These are phyloP conservation scores for Paramyrothecium sp. DNA, from an alignment of 2,329 filamentous ascomycete species.

Conservation along the genomic window DNA sequence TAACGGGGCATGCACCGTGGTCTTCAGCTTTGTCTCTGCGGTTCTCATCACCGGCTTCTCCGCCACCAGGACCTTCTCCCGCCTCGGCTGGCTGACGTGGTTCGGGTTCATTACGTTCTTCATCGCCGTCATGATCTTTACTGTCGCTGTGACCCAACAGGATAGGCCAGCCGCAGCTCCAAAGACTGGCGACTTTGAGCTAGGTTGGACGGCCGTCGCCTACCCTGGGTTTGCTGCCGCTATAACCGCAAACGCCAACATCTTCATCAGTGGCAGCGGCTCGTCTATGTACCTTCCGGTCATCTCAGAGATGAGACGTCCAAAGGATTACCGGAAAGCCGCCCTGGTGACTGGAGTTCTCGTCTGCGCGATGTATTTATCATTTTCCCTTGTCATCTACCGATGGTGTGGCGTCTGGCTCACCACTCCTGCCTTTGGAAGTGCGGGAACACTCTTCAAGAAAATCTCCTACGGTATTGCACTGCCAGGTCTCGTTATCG, in stretches of 20 bases:
- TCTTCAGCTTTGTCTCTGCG: conserved; percentile 21
- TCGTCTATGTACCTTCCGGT: conserved; percentile 31
- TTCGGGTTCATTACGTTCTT: conserved; percentile 52
- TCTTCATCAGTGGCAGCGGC: conserved; percentile 54
- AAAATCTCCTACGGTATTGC: conserved; percentile 21
- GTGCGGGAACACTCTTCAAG: conserved; percentile 15
- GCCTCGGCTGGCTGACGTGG: conserved; percentile 50
- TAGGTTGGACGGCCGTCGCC: conserved; percentile 50
- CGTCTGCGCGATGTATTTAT: conserved; percentile 23
- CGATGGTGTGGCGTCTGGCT: conserved; percentile 26
- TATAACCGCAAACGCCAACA: conserved; percentile 50
- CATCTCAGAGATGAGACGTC: conserved; percentile 51
- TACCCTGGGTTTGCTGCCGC: conserved; percentile 53
- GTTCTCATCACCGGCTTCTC: conserved; percentile 20
- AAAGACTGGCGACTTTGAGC: conserved; percentile 50
- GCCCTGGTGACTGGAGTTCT: conserved; percentile 19
- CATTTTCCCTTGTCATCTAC: conserved; percentile 27
- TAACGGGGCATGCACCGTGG: conserved; percentile 21
- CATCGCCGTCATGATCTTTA: conserved; percentile 56
- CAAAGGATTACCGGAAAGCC: conserved; percentile 22
- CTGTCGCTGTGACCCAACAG: conserved; percentile 40
- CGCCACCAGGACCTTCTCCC: conserved; percentile 43
- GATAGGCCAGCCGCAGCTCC: conserved; percentile 57
- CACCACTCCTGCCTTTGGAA: conserved; percentile 26
- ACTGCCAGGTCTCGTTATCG: conserved; percentile 22